These are phyloP conservation scores for Sphagnum fallax DNA, from an alignment of 228 moss, liverwort and hornwort genomes.

Conservation along the genomic window DNA sequence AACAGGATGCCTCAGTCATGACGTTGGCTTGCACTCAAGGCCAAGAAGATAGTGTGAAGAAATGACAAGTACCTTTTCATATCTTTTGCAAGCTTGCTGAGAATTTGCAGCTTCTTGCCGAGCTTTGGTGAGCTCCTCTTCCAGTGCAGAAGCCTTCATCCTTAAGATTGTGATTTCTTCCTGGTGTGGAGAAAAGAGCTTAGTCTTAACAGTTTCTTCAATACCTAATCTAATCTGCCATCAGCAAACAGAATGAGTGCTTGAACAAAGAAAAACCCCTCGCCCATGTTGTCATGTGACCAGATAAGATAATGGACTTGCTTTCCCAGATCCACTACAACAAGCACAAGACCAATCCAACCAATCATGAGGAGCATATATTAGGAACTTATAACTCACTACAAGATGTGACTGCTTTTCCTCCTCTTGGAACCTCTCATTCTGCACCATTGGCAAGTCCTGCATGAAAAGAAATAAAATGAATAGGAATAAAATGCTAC, in stretches of 20 bases:
- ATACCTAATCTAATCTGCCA: too few species aligned
- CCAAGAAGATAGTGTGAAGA: too few species aligned
- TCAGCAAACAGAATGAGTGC: too few species aligned
- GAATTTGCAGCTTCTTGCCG: slow-evolving; percentile 68
- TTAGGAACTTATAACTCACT: slow-evolving; percentile 25
- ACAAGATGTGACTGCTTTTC: slow-evolving; percentile 42
- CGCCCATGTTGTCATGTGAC: too few species aligned
- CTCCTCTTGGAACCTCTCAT: slow-evolving; percentile 54
- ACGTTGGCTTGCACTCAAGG: too few species aligned
- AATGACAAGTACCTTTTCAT: slow-evolving; percentile 58
- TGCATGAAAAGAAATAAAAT: slow-evolving; percentile 1
- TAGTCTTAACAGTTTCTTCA: too few species aligned
- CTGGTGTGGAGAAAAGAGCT: slow-evolving; percentile 12
- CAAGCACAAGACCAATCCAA: not conserved
- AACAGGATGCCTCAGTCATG: too few species aligned
- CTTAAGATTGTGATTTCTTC: slow-evolving; percentile 61
- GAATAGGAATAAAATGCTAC: too few species aligned
- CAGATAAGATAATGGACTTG: not conserved
- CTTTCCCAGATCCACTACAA: slow-evolving; percentile 7
- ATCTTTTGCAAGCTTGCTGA: slow-evolving; percentile 70
- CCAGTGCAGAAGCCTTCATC: slow-evolving; percentile 39
- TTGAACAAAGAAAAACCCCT: too few species aligned
- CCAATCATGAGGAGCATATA: too few species aligned
- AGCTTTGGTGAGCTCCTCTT: slow-evolving; percentile 69
- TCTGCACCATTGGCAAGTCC: slow-evolving; percentile 32